Evolutionary conservation across 805 yeast species (phyloP), one percentile per base, ranked within the genome.

Genomic region (Sugiyamaella smithiae): DNA sequence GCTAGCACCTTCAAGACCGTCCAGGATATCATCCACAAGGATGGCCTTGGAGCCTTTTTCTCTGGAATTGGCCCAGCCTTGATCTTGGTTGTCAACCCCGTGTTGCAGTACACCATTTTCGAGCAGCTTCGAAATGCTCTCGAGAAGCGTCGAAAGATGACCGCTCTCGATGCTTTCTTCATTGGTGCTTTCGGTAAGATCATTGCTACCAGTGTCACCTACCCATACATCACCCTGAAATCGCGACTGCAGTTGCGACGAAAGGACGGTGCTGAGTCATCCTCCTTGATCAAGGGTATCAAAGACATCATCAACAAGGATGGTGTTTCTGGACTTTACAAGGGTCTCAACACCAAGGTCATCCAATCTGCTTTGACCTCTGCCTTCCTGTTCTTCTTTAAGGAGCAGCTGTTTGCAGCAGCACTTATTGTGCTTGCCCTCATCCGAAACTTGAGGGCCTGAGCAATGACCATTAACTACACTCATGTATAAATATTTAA

Each of bases 111-210:
- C 71, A 87, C 97, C 43, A 79, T 88, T 40, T 90, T 85, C 66
- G 98, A 90, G 69, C 96, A 89, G 67, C 66, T 87, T 59, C 83
- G 84, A 62, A 87, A 85, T 57, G 57, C 75, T 16, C 73, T 89
- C 14, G 72, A 81, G 46, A 79, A 75, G 49, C 72, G 68, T 33
- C 76, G 80, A 37, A 79, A 82, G 45, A 64, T 68, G 46, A 77
- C 85, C 4, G 80, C 96, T 2, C 57, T 75, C 26, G 88, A 88
- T 67, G 95, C 96, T 3, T 86, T 90, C 61, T 67, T 85, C 54
- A 73, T 89, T 51, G 98, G 98, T 22, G 96, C 97, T 1, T 64
- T 90, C 37, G 95, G 96, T 22, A 90, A 90, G 69, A 74, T 90
- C 56, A 74, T 85, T 49, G 96, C 97, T n/a, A 90, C 97, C 9